Evolutionary conservation across 108 stramenopile species (phyloP).

Genomic region (Conticribra guillardii): DNA sequence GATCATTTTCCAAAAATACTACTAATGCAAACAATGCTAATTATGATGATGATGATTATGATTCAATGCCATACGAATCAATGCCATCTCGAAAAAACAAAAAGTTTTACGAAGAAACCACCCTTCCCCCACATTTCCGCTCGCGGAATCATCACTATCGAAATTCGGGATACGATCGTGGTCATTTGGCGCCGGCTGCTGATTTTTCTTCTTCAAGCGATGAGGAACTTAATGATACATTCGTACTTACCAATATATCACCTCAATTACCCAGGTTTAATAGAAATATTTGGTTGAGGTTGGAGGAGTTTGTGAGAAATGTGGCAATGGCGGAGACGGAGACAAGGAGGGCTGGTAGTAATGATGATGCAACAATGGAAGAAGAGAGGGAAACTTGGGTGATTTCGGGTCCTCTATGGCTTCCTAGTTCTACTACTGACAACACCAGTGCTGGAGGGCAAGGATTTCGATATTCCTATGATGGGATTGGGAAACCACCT

Average conservation of each 20-base stretch:
- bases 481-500: slow-evolving; percentile 72
- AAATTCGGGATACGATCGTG: slow-evolving; percentile 83
- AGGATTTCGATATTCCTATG: slow-evolving; percentile 61
- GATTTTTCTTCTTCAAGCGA: slow-evolving; percentile 55
- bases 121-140: slow-evolving; percentile 54
- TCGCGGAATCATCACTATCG: slow-evolving; percentile 68
- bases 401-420: slow-evolving; percentile 82
- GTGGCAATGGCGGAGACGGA: slow-evolving; percentile 20
- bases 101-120: slow-evolving; percentile 68
- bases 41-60: not conserved
- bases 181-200: slow-evolving; percentile 80
- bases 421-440: slow-evolving; percentile 47
- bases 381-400: slow-evolving; percentile 55
- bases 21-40: too few relatives aligned
- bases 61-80: not conserved
- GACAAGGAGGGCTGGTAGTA: slow-evolving; percentile 13
- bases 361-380: too few relatives aligned
- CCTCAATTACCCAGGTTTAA: slow-evolving; percentile 75
- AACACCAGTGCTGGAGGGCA: slow-evolving; percentile 2
- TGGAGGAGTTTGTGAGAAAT: slow-evolving; percentile 60
- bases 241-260: slow-evolving; percentile 67
- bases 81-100: slow-evolving; percentile 33
- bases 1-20: too few relatives aligned
- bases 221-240: slow-evolving; percentile 56
- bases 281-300: slow-evolving; percentile 58